Evolutionary conservation across 306 rosid genomes (phyloP).

Genomic region (Lithocarpus polystachyus): DNA sequence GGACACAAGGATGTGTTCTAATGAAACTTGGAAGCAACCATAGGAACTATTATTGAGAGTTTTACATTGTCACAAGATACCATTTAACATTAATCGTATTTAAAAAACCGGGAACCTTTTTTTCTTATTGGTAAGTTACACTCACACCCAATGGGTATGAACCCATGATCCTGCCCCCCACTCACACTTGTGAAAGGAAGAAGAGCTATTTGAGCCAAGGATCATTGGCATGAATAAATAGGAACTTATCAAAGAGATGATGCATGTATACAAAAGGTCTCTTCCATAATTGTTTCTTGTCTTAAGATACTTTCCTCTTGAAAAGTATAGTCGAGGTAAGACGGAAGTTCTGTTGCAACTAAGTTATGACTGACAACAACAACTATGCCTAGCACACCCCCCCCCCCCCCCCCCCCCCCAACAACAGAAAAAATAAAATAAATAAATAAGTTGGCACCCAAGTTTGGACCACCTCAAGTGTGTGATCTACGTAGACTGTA

Average conservation of each 20-base stretch:
- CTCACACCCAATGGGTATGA: too few species aligned
- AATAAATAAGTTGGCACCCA: background rate
- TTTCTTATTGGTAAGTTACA: too few species aligned
- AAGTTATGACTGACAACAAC: background rate
- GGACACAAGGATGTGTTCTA: too few species aligned
- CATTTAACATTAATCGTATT: background rate
- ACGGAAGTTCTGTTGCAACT: background rate
- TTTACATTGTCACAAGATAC: background rate
- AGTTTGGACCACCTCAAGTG: background rate
- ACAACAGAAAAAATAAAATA: too few species aligned
- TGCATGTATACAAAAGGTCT: background rate
- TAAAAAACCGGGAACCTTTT: background rate
- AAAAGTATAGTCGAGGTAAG: too few species aligned
- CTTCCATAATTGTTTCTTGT: background rate
- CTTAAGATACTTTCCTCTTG: background rate
- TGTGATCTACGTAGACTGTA: background rate
- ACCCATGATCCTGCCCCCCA: too few species aligned
- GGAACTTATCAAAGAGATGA: too few species aligned
- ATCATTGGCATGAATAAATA: too few species aligned
- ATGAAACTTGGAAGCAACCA: background rate
- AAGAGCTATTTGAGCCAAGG: too few species aligned
- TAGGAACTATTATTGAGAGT: background rate
- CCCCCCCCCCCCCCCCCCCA: too few species aligned
- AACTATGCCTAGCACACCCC: too few species aligned
- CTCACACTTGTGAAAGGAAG: too few species aligned